Evolutionary conservation across 2,329 filamentous ascomycete genomes (phyloP).

Genomic region (Alternaria triticimaculans): DNA sequence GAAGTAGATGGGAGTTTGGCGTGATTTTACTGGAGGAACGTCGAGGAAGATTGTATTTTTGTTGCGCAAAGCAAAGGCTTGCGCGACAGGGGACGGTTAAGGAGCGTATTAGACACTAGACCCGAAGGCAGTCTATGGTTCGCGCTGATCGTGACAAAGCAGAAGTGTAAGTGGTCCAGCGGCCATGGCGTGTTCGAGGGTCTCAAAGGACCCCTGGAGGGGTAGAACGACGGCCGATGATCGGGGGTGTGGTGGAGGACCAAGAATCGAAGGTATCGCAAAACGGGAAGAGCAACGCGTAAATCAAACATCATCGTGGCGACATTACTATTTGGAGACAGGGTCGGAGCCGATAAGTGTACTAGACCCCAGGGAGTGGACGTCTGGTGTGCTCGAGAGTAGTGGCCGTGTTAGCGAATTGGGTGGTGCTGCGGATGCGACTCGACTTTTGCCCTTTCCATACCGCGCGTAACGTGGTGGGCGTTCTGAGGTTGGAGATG

Average conservation of each 20-base stretch:
- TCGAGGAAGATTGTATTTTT: slow-evolving; percentile 21
- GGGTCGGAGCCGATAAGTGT: slow-evolving; percentile 39
- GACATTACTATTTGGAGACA: slow-evolving; percentile 36
- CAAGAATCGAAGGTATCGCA: slow-evolving; percentile 28
- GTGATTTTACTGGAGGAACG: slow-evolving; percentile 9
- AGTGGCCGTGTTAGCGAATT: slow-evolving; percentile 22
- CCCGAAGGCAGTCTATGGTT: slow-evolving; percentile 15
- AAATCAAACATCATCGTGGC: slow-evolving; percentile 41
- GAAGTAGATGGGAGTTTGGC: neutral
- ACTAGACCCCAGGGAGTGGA: slow-evolving; percentile 38
- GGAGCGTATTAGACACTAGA: slow-evolving; percentile 39
- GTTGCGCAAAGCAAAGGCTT: slow-evolving; percentile 3
- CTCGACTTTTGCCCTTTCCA: slow-evolving; percentile 5
- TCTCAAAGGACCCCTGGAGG: neutral
- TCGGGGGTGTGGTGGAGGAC: slow-evolving; percentile 15
- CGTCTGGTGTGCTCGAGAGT: slow-evolving; percentile 23
- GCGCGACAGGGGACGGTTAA: slow-evolving; percentile 14
- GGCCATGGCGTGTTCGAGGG: neutral
- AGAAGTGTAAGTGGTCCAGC: neutral
- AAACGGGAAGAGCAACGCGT: slow-evolving; percentile 29
- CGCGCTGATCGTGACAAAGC: slow-evolving; percentile 11
- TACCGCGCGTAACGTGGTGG: slow-evolving; percentile 10
- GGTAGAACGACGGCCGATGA: slow-evolving; percentile 19
- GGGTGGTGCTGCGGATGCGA: slow-evolving; percentile 10
- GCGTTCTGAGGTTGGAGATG: slow-evolving; percentile 21